Percentiles rank a stretch among this genome's conserved stretches.
phyloP scores from a whole-genome alignment of 345 rosid genomes.

The Adansonia digitata region DNA sequence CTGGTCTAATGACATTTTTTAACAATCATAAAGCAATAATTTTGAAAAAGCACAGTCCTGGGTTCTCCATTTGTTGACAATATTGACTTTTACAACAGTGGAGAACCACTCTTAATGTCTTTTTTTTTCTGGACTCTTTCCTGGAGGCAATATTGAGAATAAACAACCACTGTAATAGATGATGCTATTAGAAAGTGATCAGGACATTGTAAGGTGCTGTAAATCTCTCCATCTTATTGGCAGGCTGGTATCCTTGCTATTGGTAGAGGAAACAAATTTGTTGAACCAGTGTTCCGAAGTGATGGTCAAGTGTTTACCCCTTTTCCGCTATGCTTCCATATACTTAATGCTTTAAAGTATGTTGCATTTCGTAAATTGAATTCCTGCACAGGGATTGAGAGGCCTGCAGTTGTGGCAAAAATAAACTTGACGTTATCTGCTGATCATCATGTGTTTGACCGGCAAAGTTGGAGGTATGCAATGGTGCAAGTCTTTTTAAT shows the following conservation, averaged over 20 bases:
- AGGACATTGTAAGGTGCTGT: neutral
- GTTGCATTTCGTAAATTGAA: neutral
- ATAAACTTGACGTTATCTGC: conserved; percentile 86
- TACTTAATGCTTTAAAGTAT: neutral
- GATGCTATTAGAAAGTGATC: neutral
- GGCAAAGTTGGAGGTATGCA: conserved; percentile 85
- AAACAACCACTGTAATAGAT: neutral
- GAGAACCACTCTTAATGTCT: neutral
- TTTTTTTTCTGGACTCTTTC: neutral
- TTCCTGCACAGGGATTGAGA: conserved; percentile 57
- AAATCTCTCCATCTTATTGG: conserved; percentile 6
- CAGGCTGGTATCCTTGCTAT: conserved; percentile 96
- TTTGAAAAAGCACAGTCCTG: neutral
- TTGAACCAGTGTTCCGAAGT: conserved; percentile 57
- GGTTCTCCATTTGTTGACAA: neutral
- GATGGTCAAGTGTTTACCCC: conserved; percentile 52
- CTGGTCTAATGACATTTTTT: neutral
- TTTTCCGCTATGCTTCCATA: neutral
- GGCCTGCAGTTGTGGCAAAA: conserved; percentile 64
- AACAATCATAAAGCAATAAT: neutral
- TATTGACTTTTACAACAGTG: neutral
- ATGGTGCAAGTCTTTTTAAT: conserved; percentile 1
- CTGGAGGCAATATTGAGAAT: neutral
- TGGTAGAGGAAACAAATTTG: conserved; percentile 88
- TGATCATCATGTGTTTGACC: conserved; percentile 87